A percentile compares a stretch with the other conserved stretches of the same genome.
Conservation (phyloP, 1,284 basidiomycete genomes). For the Omphalotus olearius region DNA sequence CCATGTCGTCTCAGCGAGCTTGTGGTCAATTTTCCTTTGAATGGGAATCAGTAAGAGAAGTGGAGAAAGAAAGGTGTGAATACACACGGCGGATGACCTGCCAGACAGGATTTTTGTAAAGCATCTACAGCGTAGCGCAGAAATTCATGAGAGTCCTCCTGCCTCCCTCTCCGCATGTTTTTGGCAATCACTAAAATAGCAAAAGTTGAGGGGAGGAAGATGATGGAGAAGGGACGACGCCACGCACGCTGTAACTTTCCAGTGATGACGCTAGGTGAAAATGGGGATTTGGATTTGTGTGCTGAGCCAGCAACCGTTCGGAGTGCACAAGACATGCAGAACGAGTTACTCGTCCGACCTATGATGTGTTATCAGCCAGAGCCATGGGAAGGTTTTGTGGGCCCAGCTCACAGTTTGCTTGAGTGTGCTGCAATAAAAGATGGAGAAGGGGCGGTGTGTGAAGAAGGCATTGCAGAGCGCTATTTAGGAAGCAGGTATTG, state of each 20-base stretch:
- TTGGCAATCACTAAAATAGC: conserved; percentile 76
- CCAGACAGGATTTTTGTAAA: conserved; percentile 82
- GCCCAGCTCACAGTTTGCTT: conserved; percentile 51
- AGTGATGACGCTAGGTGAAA: conserved; percentile 61
- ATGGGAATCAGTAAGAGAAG: conserved; percentile 1
- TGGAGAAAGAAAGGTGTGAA: background rate
- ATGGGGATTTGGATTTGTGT: conserved; percentile 40
- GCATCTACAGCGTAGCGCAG: conserved; percentile 93
- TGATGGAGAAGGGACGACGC: background rate
- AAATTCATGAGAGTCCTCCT: conserved; percentile 99
- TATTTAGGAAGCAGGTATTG: conserved; percentile 98
- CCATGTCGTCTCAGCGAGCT: conserved; percentile 87
- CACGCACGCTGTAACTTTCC: conserved; percentile 65
- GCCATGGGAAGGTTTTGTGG: conserved; percentile 4
- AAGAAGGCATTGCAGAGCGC: conserved; percentile 88
- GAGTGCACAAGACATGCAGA: conserved; percentile 80
- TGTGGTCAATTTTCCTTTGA: conserved; percentile 71
- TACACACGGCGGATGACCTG: conserved; percentile 66
- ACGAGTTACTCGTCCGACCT: conserved; percentile 52
- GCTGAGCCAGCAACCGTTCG: conserved; percentile 50
- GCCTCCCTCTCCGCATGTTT: conserved; percentile 85
- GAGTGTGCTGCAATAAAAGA: conserved; percentile 57
- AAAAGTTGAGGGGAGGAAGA: background rate
- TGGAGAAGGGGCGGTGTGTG: conserved; percentile 90
- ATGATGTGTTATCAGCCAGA: conserved; percentile 13